Evolutionary conservation across 2,329 filamentous ascomycete genomes (phyloP), one percentile per base, ranked within the genome.

Genomic region (Pseudogymnoascus sp.): DNA sequence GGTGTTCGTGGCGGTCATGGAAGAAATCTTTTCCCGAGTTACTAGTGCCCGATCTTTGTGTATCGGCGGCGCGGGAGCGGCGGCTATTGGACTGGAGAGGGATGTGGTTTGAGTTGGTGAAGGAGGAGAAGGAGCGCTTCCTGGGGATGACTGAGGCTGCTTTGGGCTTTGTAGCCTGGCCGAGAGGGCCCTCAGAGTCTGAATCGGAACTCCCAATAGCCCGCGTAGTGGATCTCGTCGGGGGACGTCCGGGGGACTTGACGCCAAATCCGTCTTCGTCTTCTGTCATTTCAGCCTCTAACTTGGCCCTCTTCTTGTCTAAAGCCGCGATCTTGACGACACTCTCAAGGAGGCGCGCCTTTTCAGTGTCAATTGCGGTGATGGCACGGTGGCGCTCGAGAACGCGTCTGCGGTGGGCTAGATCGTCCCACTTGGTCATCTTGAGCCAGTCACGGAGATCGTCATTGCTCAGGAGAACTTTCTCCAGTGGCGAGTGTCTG

Each of bases 371-470:
- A 29, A 76, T 65, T 15, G 67, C 70, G 50, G 69, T 70, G 63
- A 75, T 67, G 35, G 66, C 64, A 50, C 72, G 67, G 46, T 68
- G 68, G 40, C 67, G 66, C 59, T 65, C 65, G 23, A 74, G 61
- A 37, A 70, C 70, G 64, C 72, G 73, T 42, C 66, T 66, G 66
- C 74, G 72, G 59, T 75, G 74, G n/a, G 64, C 63, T 40, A 62
- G 62, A 67, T 75, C 72, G 65, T 75, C 69, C 64, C 70, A 76
- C 2, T 71, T 70, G 26, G 74, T 75, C 21, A 74, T 67, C 11
- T 72, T 68, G 40, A 76, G 64, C 73, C 74, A 76, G 62, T 75
- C 72, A 66, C 68, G 70, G 33, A 76, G 63, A 62, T 75, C 72
- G 37, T 69, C 63, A 44, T 74, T 67, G 62, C 67, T 62, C 35